A percentile compares a stretch with the other conserved stretches of the same genome.
These are phyloP conservation scores for Trichosporon sp. DNA, from an alignment of 1,284 basidiomycete genomes.

Conservation along the genomic window DNA sequence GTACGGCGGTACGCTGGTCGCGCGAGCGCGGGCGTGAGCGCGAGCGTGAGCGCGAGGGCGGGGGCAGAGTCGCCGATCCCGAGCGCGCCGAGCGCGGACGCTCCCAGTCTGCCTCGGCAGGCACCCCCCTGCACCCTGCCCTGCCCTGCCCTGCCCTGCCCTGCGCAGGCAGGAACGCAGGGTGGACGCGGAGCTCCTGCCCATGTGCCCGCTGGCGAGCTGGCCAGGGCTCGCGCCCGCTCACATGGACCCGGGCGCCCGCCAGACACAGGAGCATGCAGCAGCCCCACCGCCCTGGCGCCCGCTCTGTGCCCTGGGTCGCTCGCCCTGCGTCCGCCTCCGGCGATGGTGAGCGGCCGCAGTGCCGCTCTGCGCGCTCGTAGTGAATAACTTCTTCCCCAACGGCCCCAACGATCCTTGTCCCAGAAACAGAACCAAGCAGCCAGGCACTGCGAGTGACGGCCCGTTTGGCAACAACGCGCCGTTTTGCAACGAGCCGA, in stretches of 20 bases:
- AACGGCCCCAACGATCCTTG: background rate
- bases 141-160: no score
- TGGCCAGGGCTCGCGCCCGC: background rate
- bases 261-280: no score
- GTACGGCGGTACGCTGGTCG: background rate
- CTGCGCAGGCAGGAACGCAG: background rate
- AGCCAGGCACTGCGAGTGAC: background rate
- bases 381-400: no score
- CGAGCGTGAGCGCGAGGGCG: no score
- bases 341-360: no score
- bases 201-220: background rate
- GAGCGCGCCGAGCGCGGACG: background rate
- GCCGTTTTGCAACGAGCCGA: no score
- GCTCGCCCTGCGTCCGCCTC: no score
- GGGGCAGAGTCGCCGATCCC: slow-evolving; percentile 4
- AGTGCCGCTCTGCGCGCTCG: no score
- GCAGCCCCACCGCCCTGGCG: no score
- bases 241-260: background rate
- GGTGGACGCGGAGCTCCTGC: background rate
- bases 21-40: background rate
- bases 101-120: background rate
- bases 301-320: no score
- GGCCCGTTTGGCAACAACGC: no score
- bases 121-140: background rate
- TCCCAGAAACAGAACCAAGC: background rate